Base-by-base conservation (phyloP, 2,329 filamentous ascomycete species). In the Septoria linicola region DNA sequence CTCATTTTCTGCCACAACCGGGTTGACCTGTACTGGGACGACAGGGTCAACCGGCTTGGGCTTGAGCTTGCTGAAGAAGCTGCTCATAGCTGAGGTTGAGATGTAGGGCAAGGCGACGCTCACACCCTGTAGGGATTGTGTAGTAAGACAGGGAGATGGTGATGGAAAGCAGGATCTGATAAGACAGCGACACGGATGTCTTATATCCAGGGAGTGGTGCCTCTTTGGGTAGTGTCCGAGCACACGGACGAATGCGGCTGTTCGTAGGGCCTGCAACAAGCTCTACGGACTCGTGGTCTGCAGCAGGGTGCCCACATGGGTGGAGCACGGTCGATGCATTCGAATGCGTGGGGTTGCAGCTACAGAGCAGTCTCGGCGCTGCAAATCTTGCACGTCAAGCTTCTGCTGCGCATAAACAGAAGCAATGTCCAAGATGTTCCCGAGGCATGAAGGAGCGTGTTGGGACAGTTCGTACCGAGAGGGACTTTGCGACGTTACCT, bases 81-180 rank as follows among this genome's bases (percentile, higher is more conserved):
- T 10, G 23, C 37, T 34, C 45, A 49, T 49, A 7, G 17, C 21
- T 23, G 8, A 11, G 3, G 31, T 13, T 13, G n/a, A 10, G 23
- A 27, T 10, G 37, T 41, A 10, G 3, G 17, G 20, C n/a, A 10
- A 20, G 16, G 37, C 37, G 14, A 11, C 8, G 17, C 17, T 41
- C 8, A 41, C 17, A 19, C 25, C 7, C 17, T 32, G 45, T 41
- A 13, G 8, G 14, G 37, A 40, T 7, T 13, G 16, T 36, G 23
- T 20, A 27, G 34, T 46, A 30, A 11, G 14, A n/a, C 41, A 13
- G 19, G 23, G 37, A 25, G 19, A 41, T 30, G 30, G 31, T 35
- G 34, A 46, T 19, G 35, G 21, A 20, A n/a, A 23, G 37, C 11
- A 35, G 20, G 45, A 49, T 49, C 37, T 40, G 45, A 49, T 49